Base-by-base conservation (phyloP, 805 yeast species). In the Metschnikowia orientalis region DNA sequence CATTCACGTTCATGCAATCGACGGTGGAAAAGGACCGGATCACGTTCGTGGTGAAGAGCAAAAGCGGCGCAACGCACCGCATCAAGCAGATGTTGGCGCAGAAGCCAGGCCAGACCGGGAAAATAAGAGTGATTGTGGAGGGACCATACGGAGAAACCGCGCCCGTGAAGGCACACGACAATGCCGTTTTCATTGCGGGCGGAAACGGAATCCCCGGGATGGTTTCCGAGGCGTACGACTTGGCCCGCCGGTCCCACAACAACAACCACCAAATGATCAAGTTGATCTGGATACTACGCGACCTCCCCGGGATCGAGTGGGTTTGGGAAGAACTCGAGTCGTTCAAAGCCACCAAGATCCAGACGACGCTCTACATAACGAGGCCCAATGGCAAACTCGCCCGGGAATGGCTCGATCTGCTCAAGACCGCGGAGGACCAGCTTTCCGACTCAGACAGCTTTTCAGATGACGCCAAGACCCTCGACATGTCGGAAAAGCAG, bases 121-220 rank as follows among this genome's bases (percentile, higher is more conserved):
- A 42, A 13, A 49, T 63, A 15, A 47, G 66, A 34, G 67, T 65
- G 12, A 52, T 53, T 6, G 52, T 64, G 8, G 90, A 83, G 49
- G 90, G 90, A 1, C 88, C 90, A 2, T 83, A 83, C 48, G 86
- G 90, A 2, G 62, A 64, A 19, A 44, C 70, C 2, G 53, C 75
- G 3, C 70, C 78, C 1, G 59, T 75, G 9, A 56, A 61, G 21
- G 58, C 63, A 25, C 80, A 70, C 45, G 72, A 75, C 29, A 68
- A 71, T 37, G 71, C 79, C 4, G 67, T 81, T 5, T 67, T 79
- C 26, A 45, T 82, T 17, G 81, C 89, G 5, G 89, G 87, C 26
- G 90, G 92, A 20, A 77, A 78, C 35, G 94, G 92, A 34, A 65
- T 83, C 34, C 79, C 90, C 0, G 84, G 78, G n/a, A 57, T 69